A percentile compares a stretch with the other conserved stretches of the same genome.
phyloP scores from a whole-genome alignment of 148 eudicot genomes.

The Nyssa sinensis region DNA sequence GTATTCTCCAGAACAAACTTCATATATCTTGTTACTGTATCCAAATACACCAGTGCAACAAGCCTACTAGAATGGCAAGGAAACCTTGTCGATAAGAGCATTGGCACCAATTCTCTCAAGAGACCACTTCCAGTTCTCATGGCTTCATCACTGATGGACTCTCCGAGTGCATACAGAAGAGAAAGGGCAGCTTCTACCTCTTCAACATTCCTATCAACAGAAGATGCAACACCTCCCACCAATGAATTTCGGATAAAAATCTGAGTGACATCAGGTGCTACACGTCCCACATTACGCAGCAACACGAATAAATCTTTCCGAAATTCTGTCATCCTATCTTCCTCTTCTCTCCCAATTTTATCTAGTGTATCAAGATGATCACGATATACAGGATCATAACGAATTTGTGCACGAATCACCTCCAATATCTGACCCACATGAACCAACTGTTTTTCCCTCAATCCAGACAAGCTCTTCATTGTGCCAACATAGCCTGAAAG shows the following conservation, averaged over 20 bases:
- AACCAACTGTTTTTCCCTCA: conserved; percentile 65
- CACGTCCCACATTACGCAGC: conserved; percentile 84
- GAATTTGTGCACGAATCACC: conserved; percentile 75
- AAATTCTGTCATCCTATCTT: conserved; percentile 87
- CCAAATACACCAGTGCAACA: conserved; percentile 89
- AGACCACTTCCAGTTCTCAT: conserved; percentile 67
- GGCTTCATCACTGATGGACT: conserved; percentile 76
- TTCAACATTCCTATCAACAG: conserved; percentile 75
- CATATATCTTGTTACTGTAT: conserved; percentile 77
- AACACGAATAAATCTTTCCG: conserved; percentile 80
- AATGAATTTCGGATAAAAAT: conserved; percentile 72
- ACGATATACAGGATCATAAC: conserved; percentile 72
- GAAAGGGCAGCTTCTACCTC: conserved; percentile 96
- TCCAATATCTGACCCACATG: conserved; percentile 85
- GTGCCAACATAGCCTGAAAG: conserved; percentile 83
- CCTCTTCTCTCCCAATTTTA: conserved; percentile 86
- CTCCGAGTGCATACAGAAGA: conserved; percentile 85
- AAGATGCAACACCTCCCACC: conserved; percentile 52
- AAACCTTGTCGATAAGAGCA: conserved; percentile 80
- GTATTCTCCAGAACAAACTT: conserved; percentile 77
- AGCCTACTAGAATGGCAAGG: conserved; percentile 89
- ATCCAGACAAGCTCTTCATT: conserved; percentile 67
- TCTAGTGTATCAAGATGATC: conserved; percentile 74
- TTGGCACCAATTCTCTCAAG: conserved; percentile 74
- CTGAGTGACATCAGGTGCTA: conserved; percentile 85